Percentiles rank a stretch among this genome's conserved stretches.
Evolutionary conservation across 805 yeast genomes (phyloP).

Genomic region (Zygosaccharomyces lentus): DNA sequence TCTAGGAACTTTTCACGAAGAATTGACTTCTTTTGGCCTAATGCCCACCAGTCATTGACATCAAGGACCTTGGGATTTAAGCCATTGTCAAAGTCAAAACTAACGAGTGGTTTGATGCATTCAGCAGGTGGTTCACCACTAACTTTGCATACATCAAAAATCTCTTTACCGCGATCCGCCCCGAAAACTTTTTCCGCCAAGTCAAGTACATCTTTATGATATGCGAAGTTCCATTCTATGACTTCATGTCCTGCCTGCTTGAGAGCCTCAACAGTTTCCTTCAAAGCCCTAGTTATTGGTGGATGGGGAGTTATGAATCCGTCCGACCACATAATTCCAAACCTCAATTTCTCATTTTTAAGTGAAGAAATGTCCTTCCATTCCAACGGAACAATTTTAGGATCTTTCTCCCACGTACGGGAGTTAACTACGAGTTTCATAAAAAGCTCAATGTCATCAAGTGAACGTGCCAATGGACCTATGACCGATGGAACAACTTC

Average conservation of each 20-base stretch:
- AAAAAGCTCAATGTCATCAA: constrained; percentile 59
- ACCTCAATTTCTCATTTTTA: constrained; percentile 33
- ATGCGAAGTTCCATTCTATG: constrained; percentile 40
- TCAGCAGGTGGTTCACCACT: constrained; percentile 36
- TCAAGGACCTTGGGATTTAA: constrained; percentile 5
- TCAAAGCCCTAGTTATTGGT: constrained; percentile 47
- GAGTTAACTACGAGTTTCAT: constrained; percentile 38
- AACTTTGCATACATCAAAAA: constrained; percentile 26
- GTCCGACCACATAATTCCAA: constrained; percentile 48
- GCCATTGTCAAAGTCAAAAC: not conserved
- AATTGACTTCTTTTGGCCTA: constrained; percentile 35
- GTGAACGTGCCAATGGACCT: constrained; percentile 59
- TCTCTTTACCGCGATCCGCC: constrained; percentile 37
- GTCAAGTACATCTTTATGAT: constrained; percentile 24
- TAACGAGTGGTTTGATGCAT: constrained; percentile 29
- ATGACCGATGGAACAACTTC: constrained; percentile 47
- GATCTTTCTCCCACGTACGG: constrained; percentile 48
- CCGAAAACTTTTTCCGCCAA: constrained; percentile 31
- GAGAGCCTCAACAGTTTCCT: constrained; percentile 27
- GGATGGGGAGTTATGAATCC: constrained; percentile 49
- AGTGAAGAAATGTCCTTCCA: constrained; percentile 39
- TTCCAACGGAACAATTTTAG: constrained; percentile 47
- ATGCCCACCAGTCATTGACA: constrained; percentile 36
- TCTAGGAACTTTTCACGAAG: constrained; percentile 38
- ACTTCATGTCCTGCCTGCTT: constrained; percentile 40